A percentile compares a stretch with the other conserved stretches of the same genome.
Evolutionary conservation across 2,329 filamentous ascomycete species (phyloP).

Genomic region (Aspergillus piperis): DNA sequence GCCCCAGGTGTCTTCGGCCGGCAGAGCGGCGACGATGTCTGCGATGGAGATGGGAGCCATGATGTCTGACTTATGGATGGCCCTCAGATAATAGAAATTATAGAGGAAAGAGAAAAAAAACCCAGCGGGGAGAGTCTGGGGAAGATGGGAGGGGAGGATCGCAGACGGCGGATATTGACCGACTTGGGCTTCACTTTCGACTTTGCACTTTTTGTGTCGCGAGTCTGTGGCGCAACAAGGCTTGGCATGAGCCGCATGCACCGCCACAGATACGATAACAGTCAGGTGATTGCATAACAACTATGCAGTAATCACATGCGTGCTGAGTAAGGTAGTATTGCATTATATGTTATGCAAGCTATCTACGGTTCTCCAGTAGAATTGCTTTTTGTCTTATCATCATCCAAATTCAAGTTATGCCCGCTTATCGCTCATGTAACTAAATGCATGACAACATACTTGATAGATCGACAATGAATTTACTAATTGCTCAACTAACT

Average conservation of each 20-base stretch:
- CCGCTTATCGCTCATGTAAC: not conserved
- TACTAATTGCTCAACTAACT: not conserved
- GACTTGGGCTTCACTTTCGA: constrained; percentile 4
- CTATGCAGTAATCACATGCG: not conserved
- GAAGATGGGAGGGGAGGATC: constrained; percentile 7
- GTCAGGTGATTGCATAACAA: not conserved
- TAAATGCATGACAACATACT: not conserved
- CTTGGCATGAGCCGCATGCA: constrained; percentile 13
- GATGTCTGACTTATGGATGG: constrained; percentile 3
- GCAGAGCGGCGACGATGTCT: constrained; percentile 70
- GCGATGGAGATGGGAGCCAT: constrained; percentile 60
- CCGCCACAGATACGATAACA: constrained; percentile 7
- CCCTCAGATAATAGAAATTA: not conserved
- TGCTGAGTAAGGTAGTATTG: not conserved
- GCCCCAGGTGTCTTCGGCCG: constrained; percentile 81
- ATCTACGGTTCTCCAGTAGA: not conserved
- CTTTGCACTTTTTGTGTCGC: constrained; percentile 26
- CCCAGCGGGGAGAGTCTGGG: not conserved
- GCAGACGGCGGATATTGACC: constrained; percentile 19
- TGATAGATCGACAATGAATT: not conserved
- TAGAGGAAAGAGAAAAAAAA: not conserved
- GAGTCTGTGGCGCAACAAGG: constrained; percentile 19
- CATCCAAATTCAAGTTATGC: not conserved
- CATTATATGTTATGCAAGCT: not conserved
- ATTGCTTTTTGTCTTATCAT: not conserved